phyloP scores from a whole-genome alignment of 2,329 filamentous ascomycete species.

The Phaeosphaeria sp. region DNA sequence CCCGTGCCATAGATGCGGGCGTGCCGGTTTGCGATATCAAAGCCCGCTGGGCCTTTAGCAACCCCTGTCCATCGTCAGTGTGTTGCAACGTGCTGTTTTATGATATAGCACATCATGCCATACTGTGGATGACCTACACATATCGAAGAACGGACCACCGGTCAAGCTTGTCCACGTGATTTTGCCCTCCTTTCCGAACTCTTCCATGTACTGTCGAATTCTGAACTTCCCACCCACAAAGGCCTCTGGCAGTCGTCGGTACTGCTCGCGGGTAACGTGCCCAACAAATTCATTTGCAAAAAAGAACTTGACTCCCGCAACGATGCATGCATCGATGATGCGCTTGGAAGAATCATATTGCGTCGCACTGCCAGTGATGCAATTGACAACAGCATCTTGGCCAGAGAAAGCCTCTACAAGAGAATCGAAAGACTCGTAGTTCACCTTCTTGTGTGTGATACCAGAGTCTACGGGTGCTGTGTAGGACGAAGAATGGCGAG shows the following conservation, averaged over 20 bases:
- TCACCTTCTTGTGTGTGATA: slow-evolving; percentile 27
- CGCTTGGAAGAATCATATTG: slow-evolving; percentile 53
- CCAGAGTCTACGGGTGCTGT: slow-evolving; percentile 16
- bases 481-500: slow-evolving; percentile 31
- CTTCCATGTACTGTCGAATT: slow-evolving; percentile 32
- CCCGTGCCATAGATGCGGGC: slow-evolving; percentile 47
- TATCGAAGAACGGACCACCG: slow-evolving; percentile 47
- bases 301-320: slow-evolving; percentile 41
- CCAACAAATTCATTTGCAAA: slow-evolving; percentile 46
- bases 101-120: background rate
- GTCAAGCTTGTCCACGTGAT: slow-evolving; percentile 43
- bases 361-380: slow-evolving; percentile 53
- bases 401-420: slow-evolving; percentile 54
- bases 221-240: slow-evolving; percentile 35
- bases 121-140: slow-evolving; percentile 35
- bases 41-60: slow-evolving; percentile 46
- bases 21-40: slow-evolving; percentile 33
- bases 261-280: slow-evolving; percentile 32
- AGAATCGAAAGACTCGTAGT: slow-evolving; percentile 33
- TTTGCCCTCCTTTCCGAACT: slow-evolving; percentile 25
- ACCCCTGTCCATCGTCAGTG: slow-evolving; percentile 31
- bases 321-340: slow-evolving; percentile 44
- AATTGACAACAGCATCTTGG: slow-evolving; percentile 62
- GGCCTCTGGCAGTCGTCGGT: slow-evolving; percentile 31
- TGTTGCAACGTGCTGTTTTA: background rate